A percentile compares a stretch with the other conserved stretches of the same genome.
phyloP scores from a whole-genome alignment of 345 rosid genomes.

The Populus pruinosa region DNA sequence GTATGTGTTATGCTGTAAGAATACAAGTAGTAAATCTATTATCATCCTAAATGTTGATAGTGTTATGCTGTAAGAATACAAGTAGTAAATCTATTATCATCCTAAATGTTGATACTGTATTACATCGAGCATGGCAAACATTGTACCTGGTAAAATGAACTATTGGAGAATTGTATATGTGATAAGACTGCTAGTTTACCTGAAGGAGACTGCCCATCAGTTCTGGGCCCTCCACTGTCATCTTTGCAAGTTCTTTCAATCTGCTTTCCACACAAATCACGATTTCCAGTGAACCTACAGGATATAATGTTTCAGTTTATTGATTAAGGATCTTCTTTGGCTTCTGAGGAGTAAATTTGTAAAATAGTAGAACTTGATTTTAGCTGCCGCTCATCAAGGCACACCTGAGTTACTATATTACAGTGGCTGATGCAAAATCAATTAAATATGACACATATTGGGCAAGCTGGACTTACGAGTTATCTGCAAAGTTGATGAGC shows the following conservation, averaged over 20 bases:
- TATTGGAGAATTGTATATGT: slow-evolving; percentile 9
- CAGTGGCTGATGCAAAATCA: slow-evolving; percentile 4
- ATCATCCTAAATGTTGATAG: neutral
- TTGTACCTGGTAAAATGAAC: slow-evolving; percentile 4
- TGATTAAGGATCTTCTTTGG: neutral
- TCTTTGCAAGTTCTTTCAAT: slow-evolving; percentile 55
- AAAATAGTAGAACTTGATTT: neutral
- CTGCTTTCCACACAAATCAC: slow-evolving; percentile 80
- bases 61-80: neutral
- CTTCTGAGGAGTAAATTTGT: neutral
- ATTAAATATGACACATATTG: neutral
- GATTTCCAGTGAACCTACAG: slow-evolving; percentile 79
- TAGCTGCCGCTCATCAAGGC: neutral
- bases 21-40: neutral
- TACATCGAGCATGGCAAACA: neutral
- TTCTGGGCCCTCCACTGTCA: slow-evolving; percentile 43
- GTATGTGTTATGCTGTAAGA: neutral
- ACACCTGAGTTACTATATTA: neutral
- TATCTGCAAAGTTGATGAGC: slow-evolving; percentile 48
- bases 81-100: neutral
- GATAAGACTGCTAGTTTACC: slow-evolving; percentile 37
- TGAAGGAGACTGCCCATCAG: slow-evolving; percentile 43
- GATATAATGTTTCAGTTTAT: slow-evolving; percentile 12
- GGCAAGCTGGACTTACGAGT: slow-evolving; percentile 59
- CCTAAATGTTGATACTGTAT: neutral